Conservation (phyloP, 352 stramenopile species). For the Pythium utonaiense region DNA sequence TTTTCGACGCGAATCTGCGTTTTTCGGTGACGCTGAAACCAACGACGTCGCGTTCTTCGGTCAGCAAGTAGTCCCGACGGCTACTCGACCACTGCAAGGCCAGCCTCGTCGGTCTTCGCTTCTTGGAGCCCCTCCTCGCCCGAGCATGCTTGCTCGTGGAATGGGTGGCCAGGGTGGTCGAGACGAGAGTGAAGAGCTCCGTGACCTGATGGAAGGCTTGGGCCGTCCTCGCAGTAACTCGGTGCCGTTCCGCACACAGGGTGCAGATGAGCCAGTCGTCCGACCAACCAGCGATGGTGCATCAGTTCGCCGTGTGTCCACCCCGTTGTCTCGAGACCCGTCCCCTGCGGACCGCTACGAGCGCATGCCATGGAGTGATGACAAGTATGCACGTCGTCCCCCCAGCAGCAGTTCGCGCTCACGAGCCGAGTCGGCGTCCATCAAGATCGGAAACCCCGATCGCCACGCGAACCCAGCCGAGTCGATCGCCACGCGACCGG, state of each 20-base stretch:
- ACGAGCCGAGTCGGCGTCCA: slow-evolving; percentile 1
- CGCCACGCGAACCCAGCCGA: not conserved
- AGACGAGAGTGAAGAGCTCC: slow-evolving; percentile 59
- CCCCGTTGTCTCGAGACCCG: slow-evolving; percentile 5
- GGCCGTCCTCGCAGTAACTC: slow-evolving; percentile 63
- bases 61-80: slow-evolving; percentile 6
- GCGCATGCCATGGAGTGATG: slow-evolving; percentile 5
- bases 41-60: slow-evolving; percentile 18
- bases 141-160: slow-evolving; percentile 7
- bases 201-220: slow-evolving; percentile 54
- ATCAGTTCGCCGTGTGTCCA: slow-evolving; percentile 23
- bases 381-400: slow-evolving; percentile 14
- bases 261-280: slow-evolving; percentile 23
- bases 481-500: not conserved
- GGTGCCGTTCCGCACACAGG: slow-evolving; percentile 32
- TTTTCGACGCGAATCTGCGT: not conserved
- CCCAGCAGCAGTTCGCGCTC: slow-evolving; percentile 15
- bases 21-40: slow-evolving; percentile 15
- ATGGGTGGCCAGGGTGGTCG: slow-evolving; percentile 15
- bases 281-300: slow-evolving; percentile 58
- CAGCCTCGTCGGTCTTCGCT: slow-evolving; percentile 12
- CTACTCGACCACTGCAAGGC: not conserved
- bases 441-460: slow-evolving; percentile 4
- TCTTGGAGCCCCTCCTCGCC: slow-evolving; percentile 3
- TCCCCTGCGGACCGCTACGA: slow-evolving; percentile 13